Conservation (phyloP, 306 rosid genomes). For the barrel medic (Medicago truncatula) region MtrunA17r5.0-ANR NC_053048.1:27888501-27889000, state of each 20-base stretch:
- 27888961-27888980: conserved; percentile 11
- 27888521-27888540: too few relatives aligned
- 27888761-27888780: conserved; percentile 62
- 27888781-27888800: conserved; percentile 33
- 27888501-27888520: too few relatives aligned
- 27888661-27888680: conserved; percentile 32
- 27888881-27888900: conserved; percentile 20
- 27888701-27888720: not conserved
- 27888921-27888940: not conserved
- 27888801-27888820: conserved; percentile 22
- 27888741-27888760: conserved; percentile 25
- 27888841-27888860: not conserved
- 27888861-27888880: conserved; percentile 15
- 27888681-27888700: conserved; percentile 37
- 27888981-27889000: conserved; percentile 31
- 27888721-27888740: conserved; percentile 17
- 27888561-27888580: not conserved
- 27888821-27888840: not conserved
- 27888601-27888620: not conserved
- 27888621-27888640: not conserved
- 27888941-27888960: conserved; percentile 17
- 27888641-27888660: conserved; percentile 39
- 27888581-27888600: not conserved
- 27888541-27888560: too few relatives aligned
- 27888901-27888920: not conserved